These are phyloP conservation scores for Phaeosphaeria sp. DNA, from an alignment of 2,329 filamentous ascomycete species.

Conservation along the genomic window DNA sequence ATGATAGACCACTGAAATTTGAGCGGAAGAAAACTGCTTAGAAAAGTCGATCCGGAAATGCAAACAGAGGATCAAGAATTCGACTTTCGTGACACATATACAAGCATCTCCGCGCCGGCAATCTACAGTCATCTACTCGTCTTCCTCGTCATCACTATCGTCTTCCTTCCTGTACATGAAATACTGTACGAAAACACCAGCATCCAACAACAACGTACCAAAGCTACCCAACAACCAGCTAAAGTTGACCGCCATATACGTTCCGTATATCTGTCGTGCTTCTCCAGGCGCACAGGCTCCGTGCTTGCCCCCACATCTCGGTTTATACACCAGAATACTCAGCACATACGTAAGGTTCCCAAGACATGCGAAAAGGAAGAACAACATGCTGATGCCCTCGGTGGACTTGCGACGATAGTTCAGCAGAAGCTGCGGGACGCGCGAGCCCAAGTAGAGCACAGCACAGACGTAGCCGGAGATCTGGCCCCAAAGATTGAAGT, in stretches of 20 bases:
- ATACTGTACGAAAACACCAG: slow-evolving; percentile 88
- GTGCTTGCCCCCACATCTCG: slow-evolving; percentile 60
- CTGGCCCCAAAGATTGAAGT: slow-evolving; percentile 81
- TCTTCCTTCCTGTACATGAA: slow-evolving; percentile 74
- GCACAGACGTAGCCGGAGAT: slow-evolving; percentile 95
- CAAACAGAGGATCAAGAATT: not conserved
- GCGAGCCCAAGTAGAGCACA: slow-evolving; percentile 83
- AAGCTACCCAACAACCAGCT: slow-evolving; percentile 91
- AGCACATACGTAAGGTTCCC: slow-evolving; percentile 94
- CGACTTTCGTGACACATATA: not conserved
- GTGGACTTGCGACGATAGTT: slow-evolving; percentile 94
- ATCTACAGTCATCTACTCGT: slow-evolving; percentile 18
- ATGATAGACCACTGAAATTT: not conserved
- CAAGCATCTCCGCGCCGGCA: not conserved
- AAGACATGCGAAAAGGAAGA: slow-evolving; percentile 95
- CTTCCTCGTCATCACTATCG: slow-evolving; percentile 38
- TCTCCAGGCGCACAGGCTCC: slow-evolving; percentile 69
- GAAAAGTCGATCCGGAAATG: not conserved
- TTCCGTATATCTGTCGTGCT: slow-evolving; percentile 70
- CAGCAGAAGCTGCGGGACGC: slow-evolving; percentile 86
- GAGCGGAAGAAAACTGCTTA: not conserved
- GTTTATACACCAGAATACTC: slow-evolving; percentile 89
- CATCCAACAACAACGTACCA: slow-evolving; percentile 83
- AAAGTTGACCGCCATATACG: slow-evolving; percentile 87
- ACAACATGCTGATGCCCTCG: slow-evolving; percentile 90